These are phyloP conservation scores for Orbilia ellipsospora DNA, from an alignment of 2,329 filamentous ascomycete genomes.

Conservation along the genomic window DNA sequence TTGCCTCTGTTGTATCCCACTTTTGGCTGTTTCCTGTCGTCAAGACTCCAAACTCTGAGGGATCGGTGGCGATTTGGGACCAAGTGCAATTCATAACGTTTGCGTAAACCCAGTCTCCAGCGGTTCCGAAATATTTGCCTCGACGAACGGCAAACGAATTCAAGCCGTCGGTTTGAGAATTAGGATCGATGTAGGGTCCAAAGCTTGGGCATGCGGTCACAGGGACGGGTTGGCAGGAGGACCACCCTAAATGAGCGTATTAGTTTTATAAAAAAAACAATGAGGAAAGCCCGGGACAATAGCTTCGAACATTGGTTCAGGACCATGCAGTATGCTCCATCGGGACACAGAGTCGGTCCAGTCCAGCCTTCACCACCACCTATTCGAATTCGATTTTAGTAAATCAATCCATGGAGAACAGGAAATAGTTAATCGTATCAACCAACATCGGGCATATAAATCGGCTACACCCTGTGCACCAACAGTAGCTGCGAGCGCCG, in stretches of 20 bases:
- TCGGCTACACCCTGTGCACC: constrained; percentile 28
- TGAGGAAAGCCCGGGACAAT: not conserved
- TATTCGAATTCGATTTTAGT: constrained; percentile 11
- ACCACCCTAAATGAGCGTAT: constrained; percentile 35
- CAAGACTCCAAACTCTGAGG: constrained; percentile 70
- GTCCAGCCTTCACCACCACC: constrained; percentile 52
- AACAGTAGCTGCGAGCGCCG: constrained; percentile 19
- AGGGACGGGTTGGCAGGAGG: constrained; percentile 31
- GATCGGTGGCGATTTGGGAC: constrained; percentile 42
- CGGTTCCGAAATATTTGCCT: constrained; percentile 49
- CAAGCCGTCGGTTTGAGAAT: constrained; percentile 48
- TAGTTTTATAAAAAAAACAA: not conserved
- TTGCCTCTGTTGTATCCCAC: constrained; percentile 70
- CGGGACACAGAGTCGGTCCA: constrained; percentile 36
- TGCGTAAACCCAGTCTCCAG: constrained; percentile 60
- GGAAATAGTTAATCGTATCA: not conserved
- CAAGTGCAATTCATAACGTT: constrained; percentile 60
- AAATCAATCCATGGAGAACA: not conserved
- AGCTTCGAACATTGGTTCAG: constrained; percentile 47
- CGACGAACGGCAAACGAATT: constrained; percentile 38
- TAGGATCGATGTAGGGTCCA: constrained; percentile 44
- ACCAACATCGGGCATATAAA: constrained; percentile 43
- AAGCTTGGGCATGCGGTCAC: constrained; percentile 43
- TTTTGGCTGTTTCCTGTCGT: constrained; percentile 78
- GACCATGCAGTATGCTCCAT: constrained; percentile 48